Evolutionary conservation across 176 grass and related monocot species (phyloP).

Genomic region (Aegilops tauschii): DNA sequence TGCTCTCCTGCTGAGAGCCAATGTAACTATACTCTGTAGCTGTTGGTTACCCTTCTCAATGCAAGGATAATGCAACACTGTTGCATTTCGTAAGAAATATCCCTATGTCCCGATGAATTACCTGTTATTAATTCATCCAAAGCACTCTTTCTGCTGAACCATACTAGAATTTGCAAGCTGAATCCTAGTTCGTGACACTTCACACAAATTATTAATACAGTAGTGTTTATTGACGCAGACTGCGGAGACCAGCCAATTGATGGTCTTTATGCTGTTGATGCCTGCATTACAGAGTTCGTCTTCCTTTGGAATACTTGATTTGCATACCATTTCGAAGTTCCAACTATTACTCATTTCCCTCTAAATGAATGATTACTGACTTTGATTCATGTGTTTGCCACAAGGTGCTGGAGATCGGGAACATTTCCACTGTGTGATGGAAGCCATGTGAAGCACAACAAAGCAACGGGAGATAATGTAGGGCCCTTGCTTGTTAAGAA

Average conservation of each 20-base stretch:
- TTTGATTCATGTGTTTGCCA: not conserved
- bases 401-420: conserved; percentile 92
- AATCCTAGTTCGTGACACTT: not conserved
- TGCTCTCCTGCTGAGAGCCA: too few relatives aligned
- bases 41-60: too few relatives aligned
- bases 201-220: not conserved
- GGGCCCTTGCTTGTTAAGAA: conserved; percentile 91
- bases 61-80: too few relatives aligned
- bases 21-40: too few relatives aligned
- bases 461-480: conserved; percentile 90
- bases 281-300: not conserved
- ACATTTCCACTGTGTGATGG: conserved; percentile 96
- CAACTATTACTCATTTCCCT: not conserved
- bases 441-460: conserved; percentile 93
- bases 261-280: not conserved
- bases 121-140: not conserved
- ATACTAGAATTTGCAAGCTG: not conserved
- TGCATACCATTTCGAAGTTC: not conserved
- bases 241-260: not conserved
- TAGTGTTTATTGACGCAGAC: not conserved
- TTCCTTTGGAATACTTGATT: not conserved
- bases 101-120: not conserved
- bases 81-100: too few relatives aligned
- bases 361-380: not conserved
- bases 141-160: not conserved